These are phyloP conservation scores for Marasmius fiardii DNA, from an alignment of 1,284 basidiomycete genomes.

Conservation along the genomic window DNA sequence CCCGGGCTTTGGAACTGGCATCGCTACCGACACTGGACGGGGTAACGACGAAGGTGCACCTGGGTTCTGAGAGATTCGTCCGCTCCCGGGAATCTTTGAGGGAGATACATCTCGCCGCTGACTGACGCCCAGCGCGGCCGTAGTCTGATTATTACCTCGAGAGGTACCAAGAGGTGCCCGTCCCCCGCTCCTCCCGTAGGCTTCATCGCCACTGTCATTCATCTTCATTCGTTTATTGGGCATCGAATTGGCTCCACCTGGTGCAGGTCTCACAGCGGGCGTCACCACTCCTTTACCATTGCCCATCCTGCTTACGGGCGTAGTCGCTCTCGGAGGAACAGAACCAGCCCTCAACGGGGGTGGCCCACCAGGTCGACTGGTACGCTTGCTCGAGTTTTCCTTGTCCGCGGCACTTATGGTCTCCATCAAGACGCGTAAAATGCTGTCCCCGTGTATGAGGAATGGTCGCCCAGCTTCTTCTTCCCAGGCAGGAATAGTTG, in stretches of 20 bases:
- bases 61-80: conserved; percentile 19
- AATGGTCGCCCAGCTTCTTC: conserved; percentile 74
- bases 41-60: conserved; percentile 29
- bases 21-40: conserved; percentile 30
- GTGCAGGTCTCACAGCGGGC: conserved; percentile 54
- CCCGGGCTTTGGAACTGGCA: conserved; percentile 44
- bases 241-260: conserved; percentile 39
- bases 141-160: conserved; percentile 10
- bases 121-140: not conserved
- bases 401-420: conserved; percentile 67
- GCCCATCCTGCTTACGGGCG: conserved; percentile 42
- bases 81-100: conserved; percentile 40
- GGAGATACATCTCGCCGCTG: conserved; percentile 35
- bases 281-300: conserved; percentile 43
- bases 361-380: conserved; percentile 2
- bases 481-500: conserved; percentile 87
- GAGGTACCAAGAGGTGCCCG: conserved; percentile 30
- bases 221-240: conserved; percentile 60
- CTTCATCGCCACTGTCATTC: conserved; percentile 18
- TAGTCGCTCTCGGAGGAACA: conserved; percentile 57
- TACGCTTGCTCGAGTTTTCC: conserved; percentile 64
- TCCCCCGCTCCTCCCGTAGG: conserved; percentile 16
- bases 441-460: conserved; percentile 82
- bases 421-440: conserved; percentile 78
- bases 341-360: conserved; percentile 38